Percentiles rank a stretch among this genome's conserved stretches.
phyloP scores from a whole-genome alignment of 345 rosid species.

The Sonneratia caseolaris region DNA sequence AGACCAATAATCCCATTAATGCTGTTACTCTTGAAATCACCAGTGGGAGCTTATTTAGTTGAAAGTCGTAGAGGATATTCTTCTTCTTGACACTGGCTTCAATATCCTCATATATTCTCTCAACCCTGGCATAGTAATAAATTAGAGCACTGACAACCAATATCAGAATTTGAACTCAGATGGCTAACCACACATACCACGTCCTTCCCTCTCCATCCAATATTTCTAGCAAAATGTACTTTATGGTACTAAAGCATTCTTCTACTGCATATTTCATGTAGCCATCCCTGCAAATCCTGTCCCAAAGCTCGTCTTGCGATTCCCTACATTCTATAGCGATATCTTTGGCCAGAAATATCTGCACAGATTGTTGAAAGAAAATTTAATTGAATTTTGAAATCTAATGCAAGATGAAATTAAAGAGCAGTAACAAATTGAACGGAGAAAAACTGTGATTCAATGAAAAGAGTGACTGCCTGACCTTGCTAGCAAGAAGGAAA shows the following conservation, averaged over 20 bases:
- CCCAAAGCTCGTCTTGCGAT: conserved; percentile 81
- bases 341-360: conserved; percentile 90
- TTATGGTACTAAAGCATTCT: conserved; percentile 65
- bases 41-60: conserved; percentile 61
- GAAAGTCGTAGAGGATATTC: conserved; percentile 50
- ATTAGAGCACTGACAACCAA: background rate
- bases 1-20: conserved; percentile 79
- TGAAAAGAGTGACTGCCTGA: conserved; percentile 16
- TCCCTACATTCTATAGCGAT: conserved; percentile 61
- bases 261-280: conserved; percentile 95
- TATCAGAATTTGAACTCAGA: background rate
- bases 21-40: conserved; percentile 75
- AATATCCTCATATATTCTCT: conserved; percentile 60
- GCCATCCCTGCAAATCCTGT: conserved; percentile 74
- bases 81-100: conserved; percentile 34
- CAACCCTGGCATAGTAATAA: conserved; percentile 52
- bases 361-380: conserved; percentile 6
- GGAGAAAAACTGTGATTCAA: background rate
- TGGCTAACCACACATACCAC: conserved; percentile 43
- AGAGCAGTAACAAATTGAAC: background rate
- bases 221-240: conserved; percentile 54
- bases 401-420: background rate
- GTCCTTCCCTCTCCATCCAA: conserved; percentile 81
- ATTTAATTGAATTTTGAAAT: background rate
- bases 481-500: conserved; percentile 99